These are phyloP conservation scores for Suillus weaverae DNA, from an alignment of 768 basidiomycete species.

Conservation along the genomic window DNA sequence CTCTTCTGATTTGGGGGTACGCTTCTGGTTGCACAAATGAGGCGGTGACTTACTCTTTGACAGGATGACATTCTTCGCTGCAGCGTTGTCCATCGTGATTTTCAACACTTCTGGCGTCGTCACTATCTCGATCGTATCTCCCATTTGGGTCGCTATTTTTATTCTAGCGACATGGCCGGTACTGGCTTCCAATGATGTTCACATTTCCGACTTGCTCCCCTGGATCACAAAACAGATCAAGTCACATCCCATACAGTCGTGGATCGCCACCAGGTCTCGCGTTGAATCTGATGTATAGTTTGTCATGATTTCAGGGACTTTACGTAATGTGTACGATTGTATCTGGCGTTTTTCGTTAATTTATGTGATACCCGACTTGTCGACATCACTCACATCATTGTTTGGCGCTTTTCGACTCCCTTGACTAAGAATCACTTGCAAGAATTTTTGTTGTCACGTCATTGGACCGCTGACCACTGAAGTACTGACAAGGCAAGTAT, in stretches of 20 bases:
- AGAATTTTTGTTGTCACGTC: neutral
- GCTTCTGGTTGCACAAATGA: neutral
- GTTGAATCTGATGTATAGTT: neutral
- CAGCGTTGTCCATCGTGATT: slow-evolving; percentile 7
- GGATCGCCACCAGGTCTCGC: neutral
- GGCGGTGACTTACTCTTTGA: neutral
- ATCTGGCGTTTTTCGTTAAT: neutral
- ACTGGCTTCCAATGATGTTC: neutral
- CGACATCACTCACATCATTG: neutral
- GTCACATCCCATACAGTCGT: neutral
- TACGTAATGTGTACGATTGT: neutral
- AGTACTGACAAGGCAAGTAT: neutral
- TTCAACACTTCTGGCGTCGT: neutral
- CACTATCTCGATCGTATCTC: slow-evolving; percentile 4
- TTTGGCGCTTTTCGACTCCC: neutral
- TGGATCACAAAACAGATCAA: neutral
- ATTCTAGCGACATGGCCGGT: slow-evolving; percentile 29
- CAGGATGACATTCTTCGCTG: slow-evolving; percentile 11
- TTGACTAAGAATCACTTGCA: neutral
- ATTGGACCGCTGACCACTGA: neutral
- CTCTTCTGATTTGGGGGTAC: slow-evolving; percentile 30
- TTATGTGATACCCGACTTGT: neutral
- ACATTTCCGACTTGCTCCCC: neutral
- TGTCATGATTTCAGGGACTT: neutral
- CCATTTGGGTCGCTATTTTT: slow-evolving; percentile 5